Base-by-base conservation (phyloP, 2,329 filamentous ascomycete species). In the Fusarium sp. region DNA sequence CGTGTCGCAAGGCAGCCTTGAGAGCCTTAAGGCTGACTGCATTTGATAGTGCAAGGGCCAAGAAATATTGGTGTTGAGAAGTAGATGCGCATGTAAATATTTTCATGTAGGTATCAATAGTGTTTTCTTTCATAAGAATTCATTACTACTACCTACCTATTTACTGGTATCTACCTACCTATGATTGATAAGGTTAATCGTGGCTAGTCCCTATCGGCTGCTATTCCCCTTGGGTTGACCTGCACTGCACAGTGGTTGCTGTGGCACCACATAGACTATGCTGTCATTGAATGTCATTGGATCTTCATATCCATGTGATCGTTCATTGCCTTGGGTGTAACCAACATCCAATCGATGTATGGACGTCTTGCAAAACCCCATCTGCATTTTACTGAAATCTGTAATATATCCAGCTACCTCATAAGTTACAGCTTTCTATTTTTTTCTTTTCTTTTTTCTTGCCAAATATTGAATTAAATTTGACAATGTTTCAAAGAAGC, bases 11-110 rank as follows among this genome's bases (percentile, higher is more conserved):
- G 67, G 67, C 67, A 68, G 58, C 55, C 50, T 70, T 27, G 43
- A 48, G 46, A 28, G 45, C 43, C 37, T 56, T 56, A 50, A 70
- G 67, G 67, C 67, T 70, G 67, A 71, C 67, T 64, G 47, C 43
- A 57, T 45, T 42, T 20, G 28, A 40, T 43, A 28, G 50, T 30
- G 50, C 13, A 41, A 42, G 32, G 21, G 21, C 21, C n/a, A 53
- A 13, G 25, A 27, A 28, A 37, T 16, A 42, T 9, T 12, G 34
- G 9, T 28, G 10, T 16, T 21, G 40, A 16, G 21, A 50, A 30
- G 18, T n/a, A 45, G 30, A 41, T 27, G 25, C 18, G 30, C 32
- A 43, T 48, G 46, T 21, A 13, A 13, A 23, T 34, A 28, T 28
- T 18, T 9, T 7, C 16, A 37, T 50, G 20, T 20, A 50, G 18